These are phyloP conservation scores for Pyrus bretschneideri DNA, from an alignment of 306 rosid genomes.

Conservation along the genomic window DNA sequence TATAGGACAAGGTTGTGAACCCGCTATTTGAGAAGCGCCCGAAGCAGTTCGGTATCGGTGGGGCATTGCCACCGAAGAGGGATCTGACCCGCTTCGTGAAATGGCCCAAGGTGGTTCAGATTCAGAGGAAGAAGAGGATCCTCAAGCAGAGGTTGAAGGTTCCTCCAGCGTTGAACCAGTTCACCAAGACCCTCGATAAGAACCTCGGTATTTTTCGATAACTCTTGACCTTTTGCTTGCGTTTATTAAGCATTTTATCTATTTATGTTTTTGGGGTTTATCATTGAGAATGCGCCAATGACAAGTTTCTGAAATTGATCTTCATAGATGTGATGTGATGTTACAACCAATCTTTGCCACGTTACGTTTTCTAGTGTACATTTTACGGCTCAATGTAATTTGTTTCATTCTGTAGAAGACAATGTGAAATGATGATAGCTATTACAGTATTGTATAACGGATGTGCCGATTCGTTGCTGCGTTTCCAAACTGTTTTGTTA, in stretches of 20 bases:
- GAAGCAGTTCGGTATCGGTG: slow-evolving; percentile 78
- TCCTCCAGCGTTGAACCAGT: slow-evolving; percentile 75
- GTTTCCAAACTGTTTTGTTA: background rate
- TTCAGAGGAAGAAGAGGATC: slow-evolving; percentile 74
- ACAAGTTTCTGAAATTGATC: background rate
- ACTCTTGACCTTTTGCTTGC: background rate
- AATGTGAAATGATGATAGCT: background rate
- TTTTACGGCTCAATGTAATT: too few species aligned
- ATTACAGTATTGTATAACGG: background rate
- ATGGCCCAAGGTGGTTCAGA: slow-evolving; percentile 70
- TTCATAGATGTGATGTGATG: background rate
- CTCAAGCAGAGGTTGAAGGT: slow-evolving; percentile 81
- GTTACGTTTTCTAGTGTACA: background rate
- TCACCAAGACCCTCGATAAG: slow-evolving; percentile 72
- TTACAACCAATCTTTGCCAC: background rate
- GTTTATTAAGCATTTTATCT: background rate
- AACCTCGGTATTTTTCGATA: slow-evolving; percentile 41
- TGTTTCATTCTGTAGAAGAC: too few species aligned
- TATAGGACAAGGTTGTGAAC: slow-evolving; percentile 50
- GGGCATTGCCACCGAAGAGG: slow-evolving; percentile 76
- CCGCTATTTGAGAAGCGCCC: slow-evolving; percentile 82
- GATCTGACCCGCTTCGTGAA: slow-evolving; percentile 71
- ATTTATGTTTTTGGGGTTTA: background rate
- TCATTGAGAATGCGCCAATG: background rate
- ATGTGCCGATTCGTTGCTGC: background rate